Evolutionary conservation across 257 asterid species (phyloP), one percentile per base, ranked within the genome.

Genomic region (Agastache rugosa): DNA sequence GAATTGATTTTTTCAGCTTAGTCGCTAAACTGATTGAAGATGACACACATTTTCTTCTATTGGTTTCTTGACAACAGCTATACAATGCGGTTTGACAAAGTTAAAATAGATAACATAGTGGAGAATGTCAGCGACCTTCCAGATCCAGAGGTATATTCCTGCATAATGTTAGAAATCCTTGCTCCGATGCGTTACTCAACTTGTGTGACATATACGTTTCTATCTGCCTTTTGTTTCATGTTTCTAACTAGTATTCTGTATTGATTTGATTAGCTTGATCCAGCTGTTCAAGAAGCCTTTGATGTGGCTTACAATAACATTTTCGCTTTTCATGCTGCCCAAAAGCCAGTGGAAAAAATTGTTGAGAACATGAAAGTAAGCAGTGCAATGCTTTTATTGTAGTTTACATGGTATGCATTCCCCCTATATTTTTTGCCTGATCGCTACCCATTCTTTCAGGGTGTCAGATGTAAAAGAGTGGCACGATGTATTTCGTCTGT

Each of bases 401-500:
- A 58, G 22, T 60, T 58, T 45, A 63, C 29, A 8, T 2, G 0
- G 61, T 10, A 22, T 72, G 44, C 16, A 14, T 62, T 35, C 42
- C 47, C 41, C 76, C 55, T 27, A 74, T 72, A 77, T 58, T 66
- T 58, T 66, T 66, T 62, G 34, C 63, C 71, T 60, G 76, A 77
- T 14, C 6, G 12, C 8, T 48, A 50, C 69, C 35, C 50, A 48
- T 50, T 84, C 69, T 76, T 56, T 20, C 86, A 94, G 99, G 99
- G 99, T 70, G 99, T 94, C 62, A 90, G 86, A 76, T 92, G 99
- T 83, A 94, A 92, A 80, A 87, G 99, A 78, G 99, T 94, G 51
- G 92, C 97, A 42, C 83, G 97, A 58, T 76, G 97, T 78, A 94
- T 94, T 80, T 80, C 92, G 73, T 83, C 97, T 71, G 97, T 94